Evolutionary conservation across 2,329 filamentous ascomycete genomes (phyloP).

Genomic region (Curvularia sp.): DNA sequence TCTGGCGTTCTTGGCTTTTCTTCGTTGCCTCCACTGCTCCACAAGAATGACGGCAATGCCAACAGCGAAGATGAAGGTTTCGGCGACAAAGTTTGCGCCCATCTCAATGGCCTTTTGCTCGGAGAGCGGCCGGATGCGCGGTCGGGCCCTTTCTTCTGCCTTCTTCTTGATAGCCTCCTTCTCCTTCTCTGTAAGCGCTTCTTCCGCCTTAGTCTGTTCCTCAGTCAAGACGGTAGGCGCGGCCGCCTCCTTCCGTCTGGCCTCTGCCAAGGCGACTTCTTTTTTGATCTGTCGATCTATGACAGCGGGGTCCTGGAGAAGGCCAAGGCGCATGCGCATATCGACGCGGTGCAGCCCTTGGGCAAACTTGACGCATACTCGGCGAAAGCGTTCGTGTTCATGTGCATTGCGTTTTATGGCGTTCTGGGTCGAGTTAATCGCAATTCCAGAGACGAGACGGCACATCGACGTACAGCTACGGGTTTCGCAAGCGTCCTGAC

Average conservation of each 20-base stretch:
- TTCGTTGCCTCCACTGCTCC: constrained; percentile 66
- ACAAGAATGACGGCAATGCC: constrained; percentile 68
- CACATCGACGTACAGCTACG: constrained; percentile 62
- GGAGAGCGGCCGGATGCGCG: constrained; percentile 68
- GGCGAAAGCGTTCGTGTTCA: constrained; percentile 71
- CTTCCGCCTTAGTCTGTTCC: constrained; percentile 64
- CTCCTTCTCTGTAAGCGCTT: constrained; percentile 56
- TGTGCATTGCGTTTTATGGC: constrained; percentile 71
- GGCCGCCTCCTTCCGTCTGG: constrained; percentile 59
- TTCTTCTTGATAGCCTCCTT: constrained; percentile 58
- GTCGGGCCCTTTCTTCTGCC: constrained; percentile 50
- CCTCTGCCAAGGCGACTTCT: constrained; percentile 63
- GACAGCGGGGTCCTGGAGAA: constrained; percentile 67
- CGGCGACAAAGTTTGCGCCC: constrained; percentile 72
- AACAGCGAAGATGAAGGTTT: constrained; percentile 70
- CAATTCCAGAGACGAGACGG: neutral
- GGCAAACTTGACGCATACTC: constrained; percentile 66
- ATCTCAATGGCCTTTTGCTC: constrained; percentile 73
- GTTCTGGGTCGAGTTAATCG: constrained; percentile 56
- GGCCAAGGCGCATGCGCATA: constrained; percentile 71
- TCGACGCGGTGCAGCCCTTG: constrained; percentile 70
- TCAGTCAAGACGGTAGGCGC: constrained; percentile 68
- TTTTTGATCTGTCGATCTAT: constrained; percentile 60
- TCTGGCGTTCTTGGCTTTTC: constrained; percentile 65
- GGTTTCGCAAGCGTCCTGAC: constrained; percentile 72